These are phyloP conservation scores for Ganoderma boninense DNA, from an alignment of 1,284 basidiomycete species.

Conservation along the genomic window DNA sequence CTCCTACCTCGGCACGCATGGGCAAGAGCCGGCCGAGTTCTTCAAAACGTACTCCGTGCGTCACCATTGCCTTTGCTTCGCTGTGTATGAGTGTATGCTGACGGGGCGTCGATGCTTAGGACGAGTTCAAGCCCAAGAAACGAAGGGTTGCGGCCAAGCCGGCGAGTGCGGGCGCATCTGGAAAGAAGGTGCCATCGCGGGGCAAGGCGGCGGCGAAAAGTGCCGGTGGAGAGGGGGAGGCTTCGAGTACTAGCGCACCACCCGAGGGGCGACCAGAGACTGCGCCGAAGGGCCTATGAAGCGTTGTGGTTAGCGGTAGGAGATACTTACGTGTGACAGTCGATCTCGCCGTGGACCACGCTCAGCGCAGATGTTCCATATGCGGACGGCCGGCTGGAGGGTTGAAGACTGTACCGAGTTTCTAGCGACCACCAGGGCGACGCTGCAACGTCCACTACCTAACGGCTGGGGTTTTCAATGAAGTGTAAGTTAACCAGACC, in stretches of 20 bases:
- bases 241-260: background rate
- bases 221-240: background rate
- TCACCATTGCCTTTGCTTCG: background rate
- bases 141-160: background rate
- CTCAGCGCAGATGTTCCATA: no score
- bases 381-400: no score
- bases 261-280: background rate
- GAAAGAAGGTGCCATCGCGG: background rate
- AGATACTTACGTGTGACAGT: background rate
- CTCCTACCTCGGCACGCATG: slow-evolving; percentile 29
- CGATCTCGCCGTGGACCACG: background rate
- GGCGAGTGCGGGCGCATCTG: background rate
- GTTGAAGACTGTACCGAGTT: background rate
- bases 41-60: slow-evolving; percentile 34
- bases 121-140: slow-evolving; percentile 1
- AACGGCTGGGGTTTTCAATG: no score
- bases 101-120: background rate
- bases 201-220: background rate
- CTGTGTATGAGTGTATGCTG: background rate
- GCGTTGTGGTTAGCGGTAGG: background rate
- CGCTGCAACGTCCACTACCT: no score
- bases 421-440: no score
- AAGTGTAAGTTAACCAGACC: no score
- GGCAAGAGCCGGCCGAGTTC: slow-evolving; percentile 35
- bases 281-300: background rate